Conservation (phyloP, 176 grass and related monocot genomes). For the Oryza glumipatula region DNA sequence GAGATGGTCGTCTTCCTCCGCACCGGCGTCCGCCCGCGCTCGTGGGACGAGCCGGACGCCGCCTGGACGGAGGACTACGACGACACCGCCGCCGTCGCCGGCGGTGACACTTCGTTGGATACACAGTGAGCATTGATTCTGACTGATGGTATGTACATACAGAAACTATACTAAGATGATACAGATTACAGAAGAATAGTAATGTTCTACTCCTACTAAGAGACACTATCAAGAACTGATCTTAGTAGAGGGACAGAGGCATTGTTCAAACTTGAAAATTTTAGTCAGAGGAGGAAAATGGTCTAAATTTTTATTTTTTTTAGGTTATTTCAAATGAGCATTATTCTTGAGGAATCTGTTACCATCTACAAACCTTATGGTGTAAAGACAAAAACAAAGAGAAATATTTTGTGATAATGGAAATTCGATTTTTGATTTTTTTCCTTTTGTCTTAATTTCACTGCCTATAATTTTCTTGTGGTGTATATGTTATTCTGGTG, state of each 20-base stretch:
- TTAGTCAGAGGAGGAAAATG: background rate
- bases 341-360: background rate
- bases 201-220: background rate
- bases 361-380: background rate
- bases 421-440: slow-evolving; percentile 2
- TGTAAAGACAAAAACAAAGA: background rate
- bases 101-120: background rate
- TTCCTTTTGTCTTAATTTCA: background rate
- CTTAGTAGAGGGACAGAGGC: background rate
- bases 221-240: background rate
- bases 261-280: background rate
- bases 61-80: slow-evolving; percentile 60
- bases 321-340: background rate
- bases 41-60: slow-evolving; percentile 55
- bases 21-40: slow-evolving; percentile 66
- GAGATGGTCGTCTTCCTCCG: slow-evolving; percentile 82
- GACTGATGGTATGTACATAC: slow-evolving; percentile 13
- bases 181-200: background rate
- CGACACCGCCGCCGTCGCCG: background rate
- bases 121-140: background rate
- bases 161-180: background rate
- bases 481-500: background rate
- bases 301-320: background rate
- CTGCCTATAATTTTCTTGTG: slow-evolving; percentile 31
- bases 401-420: background rate